A percentile compares a stretch with the other conserved stretches of the same genome.
Conservation (phyloP, 1,284 basidiomycete species). For the Polyporus tsugae region DNA sequence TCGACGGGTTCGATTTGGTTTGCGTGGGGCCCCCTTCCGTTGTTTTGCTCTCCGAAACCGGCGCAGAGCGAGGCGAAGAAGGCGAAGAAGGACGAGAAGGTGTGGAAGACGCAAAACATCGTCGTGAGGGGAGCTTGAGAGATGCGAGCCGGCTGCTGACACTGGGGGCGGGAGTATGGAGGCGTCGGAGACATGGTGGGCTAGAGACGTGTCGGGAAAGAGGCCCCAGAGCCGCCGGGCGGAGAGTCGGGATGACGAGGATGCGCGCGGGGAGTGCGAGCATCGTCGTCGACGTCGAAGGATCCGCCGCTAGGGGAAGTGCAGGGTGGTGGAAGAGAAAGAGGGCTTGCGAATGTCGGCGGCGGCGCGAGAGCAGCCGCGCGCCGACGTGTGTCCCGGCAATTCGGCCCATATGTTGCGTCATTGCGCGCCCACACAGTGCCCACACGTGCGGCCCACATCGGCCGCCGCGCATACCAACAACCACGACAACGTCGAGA, state of each 20-base stretch:
- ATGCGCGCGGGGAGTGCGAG: constrained; percentile 27
- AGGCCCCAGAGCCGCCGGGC: constrained; percentile 12
- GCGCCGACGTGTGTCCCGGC: constrained; percentile 1
- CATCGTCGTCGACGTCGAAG: constrained; percentile 27
- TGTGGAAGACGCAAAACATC: constrained; percentile 20
- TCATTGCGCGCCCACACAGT: background rate
- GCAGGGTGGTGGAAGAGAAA: background rate
- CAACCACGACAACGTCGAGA: too few relatives aligned
- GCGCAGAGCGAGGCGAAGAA: background rate
- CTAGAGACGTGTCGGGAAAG: constrained; percentile 30
- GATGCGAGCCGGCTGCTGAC: constrained; percentile 1
- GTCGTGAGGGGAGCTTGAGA: background rate
- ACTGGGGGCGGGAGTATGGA: background rate
- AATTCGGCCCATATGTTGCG: background rate
- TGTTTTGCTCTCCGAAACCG: constrained; percentile 9
- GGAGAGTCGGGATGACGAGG: constrained; percentile 15
- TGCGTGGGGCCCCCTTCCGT: background rate
- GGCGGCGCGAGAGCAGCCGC: background rate
- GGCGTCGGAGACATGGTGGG: constrained; percentile 18
- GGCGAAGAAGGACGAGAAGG: constrained; percentile 3
- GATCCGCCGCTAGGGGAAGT: background rate
- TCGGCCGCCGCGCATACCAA: background rate
- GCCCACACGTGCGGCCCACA: too few relatives aligned
- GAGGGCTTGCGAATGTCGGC: background rate
- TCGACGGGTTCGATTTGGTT: constrained; percentile 33